Base-by-base conservation (phyloP, 345 rosid genomes). In the Arabidopsis arenosa region DNA sequence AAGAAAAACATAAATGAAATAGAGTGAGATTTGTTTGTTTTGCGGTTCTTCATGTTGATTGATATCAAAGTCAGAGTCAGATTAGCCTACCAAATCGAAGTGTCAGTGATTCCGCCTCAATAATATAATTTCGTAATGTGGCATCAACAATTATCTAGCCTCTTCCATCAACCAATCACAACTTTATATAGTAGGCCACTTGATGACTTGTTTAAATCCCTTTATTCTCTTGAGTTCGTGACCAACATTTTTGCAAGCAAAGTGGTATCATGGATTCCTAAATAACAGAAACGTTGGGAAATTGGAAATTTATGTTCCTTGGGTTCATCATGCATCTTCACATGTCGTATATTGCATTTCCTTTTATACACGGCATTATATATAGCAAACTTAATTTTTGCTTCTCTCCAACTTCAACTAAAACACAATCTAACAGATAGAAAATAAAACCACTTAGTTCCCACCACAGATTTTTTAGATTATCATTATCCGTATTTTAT, bases 61-160 rank as follows among this genome's bases (percentile, higher is more conserved):
- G 33, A 63, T 52, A 59, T 48, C 23, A 48, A 48, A 53, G 70
- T 73, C 63, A 62, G 39, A 52, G 62, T 39, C 23, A 67, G 30
- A 54, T 32, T 48, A 68, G 75, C 37, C 49, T 13, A 72, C 59
- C 68, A 72, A 26, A 72, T 60, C 68, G 11, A 10, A n/a, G 59
- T 48, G 68, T 36, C 68, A 72, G 75, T 72, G 66, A 21, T 5
- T 51, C 41, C 30, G 15, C 41, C 28, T 72, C 52, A 49, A 15
- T 72, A 26, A 72, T 49, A 15, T 3, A 2, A n/a, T 1, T 60
- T 71, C 59, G 59, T 36, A 40, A 48, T 36, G 28, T 71, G 49
- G 49, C 58, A 59, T 59, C 49, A 60, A 36, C 58, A 36, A 36
- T n/a, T 48, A 71, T 71, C 10, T 33, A 48, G 75, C 68, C 60